Evolutionary conservation across 306 rosid species (phyloP), one percentile per base, ranked within the genome.

Genomic region (Medicago arabica): DNA sequence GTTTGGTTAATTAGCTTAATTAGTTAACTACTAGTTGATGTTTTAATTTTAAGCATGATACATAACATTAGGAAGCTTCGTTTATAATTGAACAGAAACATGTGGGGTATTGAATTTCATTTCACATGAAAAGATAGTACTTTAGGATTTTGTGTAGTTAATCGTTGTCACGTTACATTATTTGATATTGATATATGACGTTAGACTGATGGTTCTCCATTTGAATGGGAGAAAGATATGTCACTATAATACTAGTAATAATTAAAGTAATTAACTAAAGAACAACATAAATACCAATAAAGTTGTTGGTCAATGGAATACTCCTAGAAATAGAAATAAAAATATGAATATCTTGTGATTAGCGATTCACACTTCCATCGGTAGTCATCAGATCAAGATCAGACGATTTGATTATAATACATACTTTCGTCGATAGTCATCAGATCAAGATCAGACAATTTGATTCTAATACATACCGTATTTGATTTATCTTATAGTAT

Each of bases 171-270:
- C 87, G 88, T 72, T 84, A 83, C 83, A 78, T 82, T 79, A 80
- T 88, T 88, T 54, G 86, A 67, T 25, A 28, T 13, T 54, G 61
- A 55, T 31, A 8, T 31, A 39, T 18, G 10, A 34, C 38, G 38
- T 4, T 34, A 6, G 38, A 34, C 7, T 34, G 38, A 75, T 78
- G 84, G 78, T 75, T 84, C 87, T 88, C 91, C 93, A 65, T 90
- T 74, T 90, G 89, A 87, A 86, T 71, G 75, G 93, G 93, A 89
- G 90, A 86, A 75, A 79, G 85, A 83, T 51, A 82, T 65, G 69
- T 17, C 53, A 47, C 67, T 49, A 51, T 64, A 60, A 60, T 55
- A 19, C 3, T 43, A 13, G 15, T 19, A 80, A 79, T 53, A 71
- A 59, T 60, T 39, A 16, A 43, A 43, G 58, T 36, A 75, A 51